Base-by-base conservation (phyloP, 78 protist species). In the Cavenderia fasciculata region DNA sequence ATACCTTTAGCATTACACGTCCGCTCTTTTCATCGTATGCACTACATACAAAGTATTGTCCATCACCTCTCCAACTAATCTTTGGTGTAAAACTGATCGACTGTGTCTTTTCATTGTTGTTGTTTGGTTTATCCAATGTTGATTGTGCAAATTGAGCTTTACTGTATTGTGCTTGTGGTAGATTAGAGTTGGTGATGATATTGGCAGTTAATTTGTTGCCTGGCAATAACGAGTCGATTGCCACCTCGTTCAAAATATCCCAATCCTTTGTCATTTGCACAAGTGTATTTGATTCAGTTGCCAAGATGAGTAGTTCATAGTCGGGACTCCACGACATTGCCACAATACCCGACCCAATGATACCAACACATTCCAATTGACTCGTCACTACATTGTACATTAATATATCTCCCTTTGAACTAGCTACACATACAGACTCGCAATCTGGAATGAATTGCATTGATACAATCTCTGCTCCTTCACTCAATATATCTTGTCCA, bases 221-320 rank as follows among this genome's bases (percentile, higher is more conserved):
- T 43, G 90, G 78, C 40, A 82, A 68, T n/a, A 66, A 25, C 3
- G 90, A 68, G 25, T 65, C 33, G 10, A 82, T 82, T n/a, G 61
- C n/a, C 6, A 82, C 90, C n/a, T 82, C 90, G n/a, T 49, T 69
- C 6, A 75, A 43, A 25, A 87, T 70, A n/a, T 90, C 94, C 94
- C 94, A 90, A 62, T 90, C 94, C 38, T 90, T 90, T 2, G 78
- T 90, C 94, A 90, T 90, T 40, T 72, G 88, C 23, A 90, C 61
- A 3, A 90, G 27, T 31, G 87, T 90, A 19, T 69, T 76, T 18
- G 66, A 25, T 14, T 73, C 89, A 21, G 94, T 90, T 21, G 88
- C 73, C 19, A 90, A 43, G 4, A 72, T 62, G 38, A 90, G 59
- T 56, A 90, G 44, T 69, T 90, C 94, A 52, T 44, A 79, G 40